A percentile compares a stretch with the other conserved stretches of the same genome.
phyloP scores from a whole-genome alignment of 2,329 filamentous ascomycete species.

The Aspergillus costaricaensis region DNA sequence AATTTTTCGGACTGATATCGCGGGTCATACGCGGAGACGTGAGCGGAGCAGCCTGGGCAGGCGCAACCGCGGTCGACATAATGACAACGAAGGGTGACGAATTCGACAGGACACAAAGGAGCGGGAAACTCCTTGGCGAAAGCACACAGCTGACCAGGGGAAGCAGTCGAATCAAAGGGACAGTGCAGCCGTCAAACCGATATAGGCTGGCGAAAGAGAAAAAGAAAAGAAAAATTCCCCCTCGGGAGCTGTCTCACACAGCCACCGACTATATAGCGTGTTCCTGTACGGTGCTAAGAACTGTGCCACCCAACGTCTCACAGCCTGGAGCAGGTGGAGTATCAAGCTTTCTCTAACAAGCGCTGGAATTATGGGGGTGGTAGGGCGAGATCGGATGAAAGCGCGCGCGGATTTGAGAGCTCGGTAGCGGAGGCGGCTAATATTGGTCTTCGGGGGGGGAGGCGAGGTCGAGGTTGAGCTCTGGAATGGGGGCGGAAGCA shows the following conservation, averaged over 20 bases:
- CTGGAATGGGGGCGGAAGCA: slow-evolving; percentile 10
- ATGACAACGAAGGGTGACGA: slow-evolving; percentile 10
- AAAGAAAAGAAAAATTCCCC: neutral
- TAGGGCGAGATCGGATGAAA: slow-evolving; percentile 15
- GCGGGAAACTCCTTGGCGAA: slow-evolving; percentile 6
- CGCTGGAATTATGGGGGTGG: slow-evolving; percentile 5
- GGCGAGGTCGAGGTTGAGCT: slow-evolving; percentile 8
- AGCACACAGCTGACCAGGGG: neutral
- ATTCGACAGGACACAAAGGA: neutral
- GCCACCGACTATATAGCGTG: slow-evolving; percentile 18
- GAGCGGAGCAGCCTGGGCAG: slow-evolving; percentile 46
- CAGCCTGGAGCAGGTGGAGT: slow-evolving; percentile 12
- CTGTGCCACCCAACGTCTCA: slow-evolving; percentile 14
- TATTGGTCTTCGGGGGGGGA: neutral
- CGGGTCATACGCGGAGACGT: slow-evolving; percentile 46
- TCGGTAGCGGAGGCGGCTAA: slow-evolving; percentile 22
- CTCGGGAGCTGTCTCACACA: slow-evolving; percentile 9
- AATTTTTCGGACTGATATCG: slow-evolving; percentile 48
- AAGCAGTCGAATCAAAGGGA: slow-evolving; percentile 6
- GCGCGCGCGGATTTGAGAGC: slow-evolving; percentile 16
- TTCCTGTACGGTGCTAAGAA: slow-evolving; percentile 5
- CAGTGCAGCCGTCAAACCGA: slow-evolving; percentile 4
- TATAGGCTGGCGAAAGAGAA: slow-evolving; percentile 5
- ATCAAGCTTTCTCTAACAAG: slow-evolving; percentile 17
- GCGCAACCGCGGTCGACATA: slow-evolving; percentile 54